These are phyloP conservation scores for Lachancea nothofagi DNA, from an alignment of 805 yeast species.

Conservation along the genomic window DNA sequence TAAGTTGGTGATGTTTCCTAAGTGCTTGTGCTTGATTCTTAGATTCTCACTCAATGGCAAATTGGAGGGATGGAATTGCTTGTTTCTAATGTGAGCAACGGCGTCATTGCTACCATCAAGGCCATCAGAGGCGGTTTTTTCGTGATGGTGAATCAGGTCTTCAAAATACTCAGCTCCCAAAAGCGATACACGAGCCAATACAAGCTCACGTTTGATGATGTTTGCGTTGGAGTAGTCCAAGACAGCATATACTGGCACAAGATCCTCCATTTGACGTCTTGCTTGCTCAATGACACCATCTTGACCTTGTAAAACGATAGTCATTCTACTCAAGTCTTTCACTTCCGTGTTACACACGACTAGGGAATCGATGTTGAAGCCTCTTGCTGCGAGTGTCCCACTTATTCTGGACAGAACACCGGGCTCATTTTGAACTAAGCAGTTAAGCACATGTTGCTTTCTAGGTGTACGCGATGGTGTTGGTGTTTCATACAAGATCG, in stretches of 20 bases:
- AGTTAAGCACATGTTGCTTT: conserved; percentile 87
- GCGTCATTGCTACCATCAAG: conserved; percentile 25
- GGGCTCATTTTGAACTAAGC: conserved; percentile 97
- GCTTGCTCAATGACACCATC: conserved; percentile 97
- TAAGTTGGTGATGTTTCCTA: conserved; percentile 75
- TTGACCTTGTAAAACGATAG: conserved; percentile 88
- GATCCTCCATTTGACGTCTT: conserved; percentile 93
- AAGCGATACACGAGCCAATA: conserved; percentile 85
- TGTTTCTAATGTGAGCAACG: conserved; percentile 27
- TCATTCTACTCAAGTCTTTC: conserved; percentile 92
- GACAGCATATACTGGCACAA: conserved; percentile 97
- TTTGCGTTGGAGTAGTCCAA: conserved; percentile 88
- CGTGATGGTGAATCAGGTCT: conserved; percentile 84
- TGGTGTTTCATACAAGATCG: conserved; percentile 90
- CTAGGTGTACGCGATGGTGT: conserved; percentile 48
- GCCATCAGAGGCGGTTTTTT: conserved; percentile 35
- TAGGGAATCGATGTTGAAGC: conserved; percentile 95
- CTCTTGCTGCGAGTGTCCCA: conserved; percentile 95
- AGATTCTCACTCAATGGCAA: conserved; percentile 86
- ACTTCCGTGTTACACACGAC: conserved; percentile 97
- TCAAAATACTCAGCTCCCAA: conserved; percentile 98
- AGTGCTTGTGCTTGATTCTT: conserved; percentile 87
- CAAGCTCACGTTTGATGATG: conserved; percentile 83
- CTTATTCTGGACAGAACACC: conserved; percentile 93
- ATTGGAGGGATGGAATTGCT: conserved; percentile 80